Base-by-base conservation (phyloP, 306 rosid genomes). In the Rubus parviflorus region DNA sequence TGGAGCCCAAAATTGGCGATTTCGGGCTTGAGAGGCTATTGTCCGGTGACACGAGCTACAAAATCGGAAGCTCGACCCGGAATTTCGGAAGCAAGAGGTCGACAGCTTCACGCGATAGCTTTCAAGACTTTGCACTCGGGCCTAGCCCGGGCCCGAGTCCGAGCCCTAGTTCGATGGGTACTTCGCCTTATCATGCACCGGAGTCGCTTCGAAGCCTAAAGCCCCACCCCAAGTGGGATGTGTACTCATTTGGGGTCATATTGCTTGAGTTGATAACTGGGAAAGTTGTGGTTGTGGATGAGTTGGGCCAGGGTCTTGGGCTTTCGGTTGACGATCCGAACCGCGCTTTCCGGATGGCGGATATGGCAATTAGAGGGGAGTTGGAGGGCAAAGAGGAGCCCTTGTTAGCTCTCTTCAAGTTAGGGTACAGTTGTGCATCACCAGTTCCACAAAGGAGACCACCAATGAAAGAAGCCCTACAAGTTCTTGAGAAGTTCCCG, bases 51-150 rank as follows among this genome's bases (percentile, higher is more conserved):
- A 52, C 92, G 0, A 87, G 96, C 25, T 81, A 85, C 56, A 92
- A 92, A 40, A 78, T 88, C 0, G 90, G 93, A 7, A 87, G 90
- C 7, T 92, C 97, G 0, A 87, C 88, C 17, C 88, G 97, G 6
- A 95, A 85, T n/a, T 95, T 95, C 3, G 99, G 99, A 7, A 95
- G 99, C 75, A 95, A 95, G 83, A 82, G 99, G 38, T 95, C 97
- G 0, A 89, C 89, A 0, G 83, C 94, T 2, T 95, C 99, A 0
- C 76, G 97, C 0, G 99, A 95, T 10, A 81, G 97, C 70, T 86
- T 90, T 56, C 99, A 90, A 5, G 97, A 95, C 17, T 16, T 78
- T 0, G 53, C 65, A 0, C 38, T 75, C 13, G 99, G 97, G 77
- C 97, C 97, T 0, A 91, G 99, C 75, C 97, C 97, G 0, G 89